Evolutionary conservation across 2,329 filamentous ascomycete genomes (phyloP).

Genomic region (Diaporthe sp.): DNA sequence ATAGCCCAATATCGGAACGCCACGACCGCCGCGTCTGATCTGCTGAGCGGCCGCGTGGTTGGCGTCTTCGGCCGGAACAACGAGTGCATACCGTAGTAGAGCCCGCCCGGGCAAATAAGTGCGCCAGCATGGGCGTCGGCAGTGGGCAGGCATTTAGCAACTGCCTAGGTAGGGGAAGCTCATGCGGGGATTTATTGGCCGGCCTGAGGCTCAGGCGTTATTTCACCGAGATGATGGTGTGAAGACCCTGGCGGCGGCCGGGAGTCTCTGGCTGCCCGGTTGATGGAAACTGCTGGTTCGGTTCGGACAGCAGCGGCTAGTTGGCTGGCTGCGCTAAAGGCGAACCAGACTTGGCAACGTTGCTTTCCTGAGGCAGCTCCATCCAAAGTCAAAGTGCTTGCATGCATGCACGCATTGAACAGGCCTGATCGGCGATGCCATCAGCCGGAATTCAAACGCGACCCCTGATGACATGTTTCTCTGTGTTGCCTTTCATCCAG

Average conservation of each 20-base stretch:
- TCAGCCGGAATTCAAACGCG: slow-evolving; percentile 3
- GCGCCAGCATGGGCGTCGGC: slow-evolving; percentile 17
- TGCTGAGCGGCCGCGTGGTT: slow-evolving; percentile 3
- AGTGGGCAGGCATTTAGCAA: slow-evolving; percentile 24
- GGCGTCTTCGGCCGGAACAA: neutral
- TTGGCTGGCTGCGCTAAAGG: slow-evolving; percentile 4
- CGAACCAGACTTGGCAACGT: slow-evolving; percentile 26
- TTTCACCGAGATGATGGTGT: slow-evolving; percentile 35
- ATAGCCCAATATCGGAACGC: slow-evolving; percentile 19
- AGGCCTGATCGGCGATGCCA: slow-evolving; percentile 19
- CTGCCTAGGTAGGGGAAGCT: neutral
- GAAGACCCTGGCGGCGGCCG: slow-evolving; percentile 23
- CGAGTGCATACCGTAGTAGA: neutral
- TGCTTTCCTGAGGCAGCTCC: neutral
- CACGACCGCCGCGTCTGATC: slow-evolving; percentile 33
- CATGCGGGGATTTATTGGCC: slow-evolving; percentile 25
- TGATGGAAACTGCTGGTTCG: slow-evolving; percentile 21
- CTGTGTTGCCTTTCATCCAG: neutral
- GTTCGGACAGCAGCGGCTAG: slow-evolving; percentile 10
- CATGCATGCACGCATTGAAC: slow-evolving; percentile 9
- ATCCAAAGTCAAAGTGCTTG: slow-evolving; percentile 15
- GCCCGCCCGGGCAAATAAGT: neutral
- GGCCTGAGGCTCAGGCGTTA: slow-evolving; percentile 12
- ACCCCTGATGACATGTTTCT: slow-evolving; percentile 1
- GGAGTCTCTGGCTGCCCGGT: slow-evolving; percentile 4